phyloP scores from a whole-genome alignment of 352 stramenopile species.

The Pythium guiyangense region DNA sequence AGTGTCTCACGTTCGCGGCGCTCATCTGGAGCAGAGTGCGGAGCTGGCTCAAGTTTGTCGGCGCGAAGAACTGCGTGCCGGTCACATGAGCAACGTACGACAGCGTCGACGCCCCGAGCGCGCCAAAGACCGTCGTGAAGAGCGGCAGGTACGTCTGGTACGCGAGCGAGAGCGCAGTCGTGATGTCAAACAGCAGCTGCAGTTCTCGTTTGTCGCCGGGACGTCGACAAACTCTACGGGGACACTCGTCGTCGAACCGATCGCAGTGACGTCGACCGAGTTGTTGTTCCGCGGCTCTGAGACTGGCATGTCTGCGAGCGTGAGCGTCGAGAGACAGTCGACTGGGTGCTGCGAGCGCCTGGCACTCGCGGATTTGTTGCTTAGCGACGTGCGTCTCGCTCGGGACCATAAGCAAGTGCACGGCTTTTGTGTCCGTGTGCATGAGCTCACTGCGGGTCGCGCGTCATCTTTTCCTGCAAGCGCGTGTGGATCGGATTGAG shows the following conservation, averaged over 20 bases:
- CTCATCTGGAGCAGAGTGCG: conserved; percentile 72
- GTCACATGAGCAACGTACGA: conserved; percentile 58
- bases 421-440: conserved; percentile 38
- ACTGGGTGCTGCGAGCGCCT: conserved; percentile 55
- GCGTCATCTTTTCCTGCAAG: conserved; percentile 53
- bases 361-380: conserved; percentile 41
- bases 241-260: conserved; percentile 12
- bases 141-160: conserved; percentile 67
- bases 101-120: conserved; percentile 64
- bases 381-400: conserved; percentile 53
- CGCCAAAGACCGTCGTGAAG: conserved; percentile 67
- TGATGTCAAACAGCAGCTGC: conserved; percentile 63
- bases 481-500: conserved; percentile 63
- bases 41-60: conserved; percentile 69
- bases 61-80: conserved; percentile 68
- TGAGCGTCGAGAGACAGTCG: conserved; percentile 72
- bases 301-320: conserved; percentile 56
- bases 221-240: conserved; percentile 57
- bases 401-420: conserved; percentile 76
- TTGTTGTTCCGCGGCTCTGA: conserved; percentile 47
- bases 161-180: conserved; percentile 34
- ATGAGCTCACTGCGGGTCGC: conserved; percentile 61
- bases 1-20: conserved; percentile 57
- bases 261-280: conserved; percentile 28
- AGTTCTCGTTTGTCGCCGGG: conserved; percentile 81